A percentile compares a stretch with the other conserved stretches of the same genome.
Evolutionary conservation across 2,329 filamentous ascomycete species (phyloP).

Genomic region (Exserohilum rostratum): DNA sequence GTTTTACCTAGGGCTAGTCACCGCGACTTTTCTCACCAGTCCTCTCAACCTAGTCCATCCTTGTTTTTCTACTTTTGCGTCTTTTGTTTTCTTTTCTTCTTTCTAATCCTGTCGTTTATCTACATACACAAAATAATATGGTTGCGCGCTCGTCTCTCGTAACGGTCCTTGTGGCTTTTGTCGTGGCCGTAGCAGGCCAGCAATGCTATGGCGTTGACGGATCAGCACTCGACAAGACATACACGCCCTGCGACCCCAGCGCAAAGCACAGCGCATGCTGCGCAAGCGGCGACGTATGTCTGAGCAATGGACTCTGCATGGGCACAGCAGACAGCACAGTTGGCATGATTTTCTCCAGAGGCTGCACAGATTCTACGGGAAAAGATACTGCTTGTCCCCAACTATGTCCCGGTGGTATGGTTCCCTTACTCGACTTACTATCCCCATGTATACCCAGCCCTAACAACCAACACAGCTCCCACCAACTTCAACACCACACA

Average conservation of each 20-base stretch:
- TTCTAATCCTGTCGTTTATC: slow-evolving; percentile 6
- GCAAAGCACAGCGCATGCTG: slow-evolving; percentile 44
- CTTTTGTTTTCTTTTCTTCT: slow-evolving; percentile 7
- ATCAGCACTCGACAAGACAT: slow-evolving; percentile 34
- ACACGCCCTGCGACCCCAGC: slow-evolving; percentile 37
- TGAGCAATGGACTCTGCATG: slow-evolving; percentile 45
- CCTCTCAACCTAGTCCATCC: too few species aligned
- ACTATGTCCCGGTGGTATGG: slow-evolving; percentile 40
- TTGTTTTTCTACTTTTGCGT: too few species aligned
- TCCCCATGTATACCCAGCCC: slow-evolving; percentile 13
- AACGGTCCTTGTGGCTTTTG: slow-evolving; percentile 17
- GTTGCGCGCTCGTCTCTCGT: slow-evolving; percentile 20
- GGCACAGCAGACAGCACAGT: slow-evolving; percentile 34
- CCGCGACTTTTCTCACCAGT: slow-evolving; percentile 2
- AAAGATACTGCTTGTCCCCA: slow-evolving; percentile 37
- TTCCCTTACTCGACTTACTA: too few species aligned
- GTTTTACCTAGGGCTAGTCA: slow-evolving; percentile 2
- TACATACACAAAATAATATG: slow-evolving; percentile 20
- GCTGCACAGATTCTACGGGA: slow-evolving; percentile 45
- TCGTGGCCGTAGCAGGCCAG: slow-evolving; percentile 24
- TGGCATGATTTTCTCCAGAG: slow-evolving; percentile 42
- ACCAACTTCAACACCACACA: slow-evolving; percentile 21
- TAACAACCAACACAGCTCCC: slow-evolving; percentile 11
- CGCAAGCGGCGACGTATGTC: slow-evolving; percentile 41
- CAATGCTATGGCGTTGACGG: slow-evolving; percentile 43